Conservation (phyloP, 192 early-diverging fungal species). For the Coemansia sp. region DNA sequence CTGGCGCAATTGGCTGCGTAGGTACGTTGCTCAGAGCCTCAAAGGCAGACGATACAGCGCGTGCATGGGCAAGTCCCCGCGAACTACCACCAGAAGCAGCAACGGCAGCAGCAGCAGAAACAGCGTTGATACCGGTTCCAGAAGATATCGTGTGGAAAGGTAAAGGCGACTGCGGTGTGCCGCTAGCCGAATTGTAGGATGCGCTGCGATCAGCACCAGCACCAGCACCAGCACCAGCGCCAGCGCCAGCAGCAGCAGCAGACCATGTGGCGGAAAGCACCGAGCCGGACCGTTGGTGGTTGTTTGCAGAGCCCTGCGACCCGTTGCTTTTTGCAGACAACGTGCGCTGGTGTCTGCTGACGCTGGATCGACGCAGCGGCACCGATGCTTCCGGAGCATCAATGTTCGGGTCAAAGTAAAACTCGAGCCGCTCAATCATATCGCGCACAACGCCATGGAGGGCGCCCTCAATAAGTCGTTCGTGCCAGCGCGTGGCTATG, state of each 20-base stretch:
- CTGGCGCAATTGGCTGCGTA: slow-evolving; percentile 4
- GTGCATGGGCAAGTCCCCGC: slow-evolving; percentile 38
- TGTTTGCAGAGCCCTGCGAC: slow-evolving; percentile 30
- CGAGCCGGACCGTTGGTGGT: slow-evolving; percentile 31
- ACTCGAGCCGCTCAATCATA: slow-evolving; percentile 49
- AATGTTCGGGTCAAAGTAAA: slow-evolving; percentile 44
- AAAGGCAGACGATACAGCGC: slow-evolving; percentile 48
- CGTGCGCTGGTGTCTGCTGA: slow-evolving; percentile 41
- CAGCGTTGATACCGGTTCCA: not conserved
- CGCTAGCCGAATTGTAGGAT: not conserved
- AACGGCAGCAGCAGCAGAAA: not conserved
- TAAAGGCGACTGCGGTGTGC: slow-evolving; percentile 24
- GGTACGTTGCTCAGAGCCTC: slow-evolving; percentile 32
- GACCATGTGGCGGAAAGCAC: slow-evolving; percentile 27
- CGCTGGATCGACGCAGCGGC: slow-evolving; percentile 19
- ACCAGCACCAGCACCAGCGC: not conserved
- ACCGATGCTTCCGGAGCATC: slow-evolving; percentile 8
- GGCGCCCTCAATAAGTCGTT: slow-evolving; percentile 32
- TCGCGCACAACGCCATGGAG: slow-evolving; percentile 38
- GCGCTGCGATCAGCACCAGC: not conserved
- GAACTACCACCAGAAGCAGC: slow-evolving; percentile 15
- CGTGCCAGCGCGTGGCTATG: slow-evolving; percentile 35
- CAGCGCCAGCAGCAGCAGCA: not conserved
- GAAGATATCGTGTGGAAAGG: slow-evolving; percentile 9
- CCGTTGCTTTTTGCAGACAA: slow-evolving; percentile 24